Percentiles rank a stretch among this genome's conserved stretches.
phyloP scores from a whole-genome alignment of 2,329 filamentous ascomycete genomes.

The Dothideomycetes sp. region DNA sequence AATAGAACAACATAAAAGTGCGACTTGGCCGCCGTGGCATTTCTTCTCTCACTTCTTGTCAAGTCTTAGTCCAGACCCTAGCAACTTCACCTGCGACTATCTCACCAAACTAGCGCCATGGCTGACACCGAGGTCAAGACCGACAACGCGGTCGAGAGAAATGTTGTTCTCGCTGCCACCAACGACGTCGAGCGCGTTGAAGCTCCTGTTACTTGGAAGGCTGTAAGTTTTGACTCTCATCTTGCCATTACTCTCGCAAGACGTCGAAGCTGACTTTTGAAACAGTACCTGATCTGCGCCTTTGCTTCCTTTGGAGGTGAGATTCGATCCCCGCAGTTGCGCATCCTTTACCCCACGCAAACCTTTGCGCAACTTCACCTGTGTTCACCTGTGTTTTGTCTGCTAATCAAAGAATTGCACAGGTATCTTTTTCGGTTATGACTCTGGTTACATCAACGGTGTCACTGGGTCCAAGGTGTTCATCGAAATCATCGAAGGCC shows the following conservation, averaged over 20 bases:
- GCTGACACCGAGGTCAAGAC: not conserved
- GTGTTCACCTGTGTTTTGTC: too few relatives aligned
- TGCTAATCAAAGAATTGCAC: too few relatives aligned
- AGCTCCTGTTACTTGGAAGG: conserved; percentile 36
- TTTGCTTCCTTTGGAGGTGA: conserved; percentile 40
- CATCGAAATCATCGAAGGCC: conserved; percentile 39
- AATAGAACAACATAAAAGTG: not conserved
- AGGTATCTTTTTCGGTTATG: conserved; percentile 70
- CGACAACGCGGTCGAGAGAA: not conserved
- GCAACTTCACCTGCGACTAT: not conserved
- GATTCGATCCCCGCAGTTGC: too few relatives aligned
- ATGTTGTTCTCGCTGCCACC: conserved; percentile 25
- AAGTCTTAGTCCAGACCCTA: not conserved
- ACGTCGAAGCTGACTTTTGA: not conserved
- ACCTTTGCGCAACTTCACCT: too few relatives aligned
- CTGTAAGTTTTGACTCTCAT: conserved; percentile 28
- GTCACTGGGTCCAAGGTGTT: conserved; percentile 35
- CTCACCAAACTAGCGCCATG: not conserved
- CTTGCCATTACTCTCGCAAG: conserved; percentile 3
- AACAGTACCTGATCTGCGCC: conserved; percentile 29
- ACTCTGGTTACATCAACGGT: conserved; percentile 62
- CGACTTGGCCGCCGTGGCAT: not conserved
- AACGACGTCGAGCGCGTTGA: conserved; percentile 42
- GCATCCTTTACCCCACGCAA: too few relatives aligned
- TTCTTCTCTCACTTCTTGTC: not conserved